Conservation (phyloP, 805 yeast species). For the Candida ficus region DNA sequence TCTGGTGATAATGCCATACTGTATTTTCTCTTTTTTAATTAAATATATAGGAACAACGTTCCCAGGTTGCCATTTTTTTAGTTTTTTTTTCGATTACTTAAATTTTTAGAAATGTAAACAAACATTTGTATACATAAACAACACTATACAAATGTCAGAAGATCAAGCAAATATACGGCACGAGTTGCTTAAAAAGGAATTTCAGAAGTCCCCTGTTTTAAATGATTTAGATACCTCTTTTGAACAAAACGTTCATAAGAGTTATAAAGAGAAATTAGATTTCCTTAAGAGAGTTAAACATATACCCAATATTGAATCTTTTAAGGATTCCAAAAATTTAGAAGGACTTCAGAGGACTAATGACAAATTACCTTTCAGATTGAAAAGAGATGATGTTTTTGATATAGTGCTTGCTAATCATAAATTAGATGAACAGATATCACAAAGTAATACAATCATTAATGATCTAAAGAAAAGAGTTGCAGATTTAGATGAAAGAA, state of each 20-base stretch:
- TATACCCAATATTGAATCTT: background rate
- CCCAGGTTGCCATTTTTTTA: too few species aligned
- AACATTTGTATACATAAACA: too few species aligned
- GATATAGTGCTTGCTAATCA: slow-evolving; percentile 17
- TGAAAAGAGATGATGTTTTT: slow-evolving; percentile 23
- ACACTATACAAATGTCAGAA: slow-evolving; percentile 6
- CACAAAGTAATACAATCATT: slow-evolving; percentile 7
- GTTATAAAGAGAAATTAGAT: background rate
- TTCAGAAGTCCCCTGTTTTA: background rate
- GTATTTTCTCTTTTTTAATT: too few species aligned
- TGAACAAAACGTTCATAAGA: background rate
- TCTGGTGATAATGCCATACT: too few species aligned
- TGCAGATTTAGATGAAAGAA: background rate
- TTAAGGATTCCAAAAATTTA: background rate
- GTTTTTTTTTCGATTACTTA: too few species aligned
- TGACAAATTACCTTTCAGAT: slow-evolving; percentile 16
- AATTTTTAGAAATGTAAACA: too few species aligned
- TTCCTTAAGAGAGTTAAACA: background rate
- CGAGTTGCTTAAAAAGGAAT: background rate
- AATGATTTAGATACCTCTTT: background rate
- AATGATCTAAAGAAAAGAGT: background rate
- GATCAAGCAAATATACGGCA: background rate
- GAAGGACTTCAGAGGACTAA: slow-evolving; percentile 2
- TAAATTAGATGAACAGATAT: slow-evolving; percentile 13
- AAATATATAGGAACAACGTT: too few species aligned